Evolutionary conservation across 345 rosid genomes (phyloP).

Genomic region (Salix suchowensis): DNA sequence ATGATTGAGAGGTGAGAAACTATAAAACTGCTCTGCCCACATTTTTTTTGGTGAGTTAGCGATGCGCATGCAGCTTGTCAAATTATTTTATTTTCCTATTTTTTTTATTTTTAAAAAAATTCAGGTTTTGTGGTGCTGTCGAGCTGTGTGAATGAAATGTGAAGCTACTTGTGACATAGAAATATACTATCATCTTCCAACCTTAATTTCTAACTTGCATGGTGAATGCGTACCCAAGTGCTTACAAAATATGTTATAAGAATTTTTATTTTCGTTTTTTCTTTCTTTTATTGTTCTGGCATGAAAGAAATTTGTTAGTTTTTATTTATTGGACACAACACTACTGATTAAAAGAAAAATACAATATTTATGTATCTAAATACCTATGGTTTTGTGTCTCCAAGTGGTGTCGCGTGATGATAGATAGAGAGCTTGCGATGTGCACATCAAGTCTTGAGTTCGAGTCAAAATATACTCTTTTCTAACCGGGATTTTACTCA

Average conservation of each 20-base stretch:
- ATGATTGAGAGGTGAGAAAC: too few species aligned
- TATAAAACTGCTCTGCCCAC: too few species aligned
- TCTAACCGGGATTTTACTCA: rapidly evolving
- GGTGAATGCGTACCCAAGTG: neutral
- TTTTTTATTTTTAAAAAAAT: too few species aligned
- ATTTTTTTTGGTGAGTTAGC: too few species aligned
- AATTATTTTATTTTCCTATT: too few species aligned
- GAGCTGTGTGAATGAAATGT: neutral
- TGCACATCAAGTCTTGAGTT: too few species aligned
- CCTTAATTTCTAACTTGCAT: neutral
- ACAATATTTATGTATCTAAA: neutral
- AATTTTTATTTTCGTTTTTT: too few species aligned
- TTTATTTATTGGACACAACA: neutral
- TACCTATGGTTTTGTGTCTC: neutral
- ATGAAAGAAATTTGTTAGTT: neutral
- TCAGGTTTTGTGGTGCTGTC: neutral
- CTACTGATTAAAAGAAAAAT: neutral
- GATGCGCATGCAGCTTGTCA: too few species aligned
- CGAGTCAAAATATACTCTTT: rapidly evolving
- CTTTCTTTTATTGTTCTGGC: neutral
- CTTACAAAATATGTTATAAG: neutral
- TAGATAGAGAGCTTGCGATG: too few species aligned
- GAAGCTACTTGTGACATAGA: neutral
- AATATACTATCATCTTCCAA: neutral
- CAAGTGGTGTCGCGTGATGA: too few species aligned